phyloP scores from a whole-genome alignment of 805 yeast genomes.

The Candida chilensis region DNA sequence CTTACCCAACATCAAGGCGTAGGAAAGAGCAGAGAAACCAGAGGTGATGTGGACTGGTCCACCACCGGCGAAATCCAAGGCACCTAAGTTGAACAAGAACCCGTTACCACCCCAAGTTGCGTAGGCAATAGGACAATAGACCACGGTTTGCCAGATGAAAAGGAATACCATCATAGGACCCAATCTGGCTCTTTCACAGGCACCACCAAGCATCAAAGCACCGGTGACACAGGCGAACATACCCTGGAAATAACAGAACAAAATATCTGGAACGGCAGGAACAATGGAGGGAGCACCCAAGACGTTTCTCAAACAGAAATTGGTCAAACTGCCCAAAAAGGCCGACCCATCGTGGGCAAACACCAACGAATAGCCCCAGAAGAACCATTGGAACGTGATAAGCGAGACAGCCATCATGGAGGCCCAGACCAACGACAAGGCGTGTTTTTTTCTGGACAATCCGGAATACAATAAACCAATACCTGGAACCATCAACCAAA shows the following conservation, averaged over 20 bases:
- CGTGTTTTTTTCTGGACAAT: slow-evolving; percentile 88
- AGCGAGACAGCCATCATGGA: slow-evolving; percentile 82
- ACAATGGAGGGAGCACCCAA: slow-evolving; percentile 73
- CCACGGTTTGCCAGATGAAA: slow-evolving; percentile 91
- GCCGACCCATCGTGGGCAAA: slow-evolving; percentile 63
- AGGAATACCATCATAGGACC: slow-evolving; percentile 95
- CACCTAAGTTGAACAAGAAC: slow-evolving; percentile 79
- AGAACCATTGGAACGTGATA: slow-evolving; percentile 92
- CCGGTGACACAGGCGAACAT: slow-evolving; percentile 95
- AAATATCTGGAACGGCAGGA: slow-evolving; percentile 74
- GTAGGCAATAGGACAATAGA: slow-evolving; percentile 91
- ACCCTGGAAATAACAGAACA: slow-evolving; percentile 88
- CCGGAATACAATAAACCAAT: slow-evolving; percentile 92
- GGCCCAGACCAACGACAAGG: slow-evolving; percentile 91
- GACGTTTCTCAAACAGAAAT: slow-evolving; percentile 74
- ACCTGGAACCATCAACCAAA: slow-evolving; percentile 96
- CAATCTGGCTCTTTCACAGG: slow-evolving; percentile 92
- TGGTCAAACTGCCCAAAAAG: slow-evolving; percentile 74
- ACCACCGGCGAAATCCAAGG: slow-evolving; percentile 96
- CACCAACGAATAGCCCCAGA: slow-evolving; percentile 93
- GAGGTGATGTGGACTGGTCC: slow-evolving; percentile 96
- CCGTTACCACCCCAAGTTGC: slow-evolving; percentile 98
- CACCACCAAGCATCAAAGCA: slow-evolving; percentile 93
- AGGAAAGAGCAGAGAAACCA: slow-evolving; percentile 92
- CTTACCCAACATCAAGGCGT: slow-evolving; percentile 86